A percentile compares a stretch with the other conserved stretches of the same genome.
phyloP scores from a whole-genome alignment of 345 rosid species.

The Brassica nigra region DNA sequence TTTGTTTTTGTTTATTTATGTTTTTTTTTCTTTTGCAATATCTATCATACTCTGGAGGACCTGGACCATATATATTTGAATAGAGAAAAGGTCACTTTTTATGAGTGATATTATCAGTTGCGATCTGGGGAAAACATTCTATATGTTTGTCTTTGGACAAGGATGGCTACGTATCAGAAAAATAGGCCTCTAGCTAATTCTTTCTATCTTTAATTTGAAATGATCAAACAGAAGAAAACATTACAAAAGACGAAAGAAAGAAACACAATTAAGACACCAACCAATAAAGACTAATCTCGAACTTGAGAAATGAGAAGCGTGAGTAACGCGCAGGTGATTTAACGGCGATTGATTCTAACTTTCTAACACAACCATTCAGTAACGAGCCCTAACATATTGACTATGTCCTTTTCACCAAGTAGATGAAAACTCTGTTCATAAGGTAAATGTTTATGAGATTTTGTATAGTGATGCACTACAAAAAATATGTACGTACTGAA shows the following conservation, averaged over 20 bases:
- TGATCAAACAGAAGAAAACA: background rate
- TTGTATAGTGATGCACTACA: background rate
- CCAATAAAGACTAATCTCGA: background rate
- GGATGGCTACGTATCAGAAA: constrained; percentile 17
- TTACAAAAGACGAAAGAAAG: background rate
- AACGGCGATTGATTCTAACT: background rate
- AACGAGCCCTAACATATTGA: background rate
- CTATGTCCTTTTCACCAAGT: background rate
- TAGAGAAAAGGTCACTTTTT: background rate
- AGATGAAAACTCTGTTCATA: background rate
- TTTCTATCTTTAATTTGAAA: background rate
- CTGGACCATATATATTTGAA: constrained; percentile 7
- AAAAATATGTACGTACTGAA: background rate
- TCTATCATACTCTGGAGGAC: constrained; percentile 16
- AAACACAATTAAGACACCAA: background rate
- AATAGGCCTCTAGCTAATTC: background rate
- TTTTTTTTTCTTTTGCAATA: background rate
- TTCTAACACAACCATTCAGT: background rate
- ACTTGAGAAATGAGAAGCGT: background rate
- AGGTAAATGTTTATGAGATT: background rate
- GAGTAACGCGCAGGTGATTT: background rate
- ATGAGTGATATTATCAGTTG: constrained; percentile 2
- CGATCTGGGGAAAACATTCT: constrained; percentile 6
- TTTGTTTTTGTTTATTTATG: background rate
- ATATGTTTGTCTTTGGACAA: constrained; percentile 17